phyloP scores from a whole-genome alignment of 2,329 filamentous ascomycete species.

The Fusarium kyushuense region DNA sequence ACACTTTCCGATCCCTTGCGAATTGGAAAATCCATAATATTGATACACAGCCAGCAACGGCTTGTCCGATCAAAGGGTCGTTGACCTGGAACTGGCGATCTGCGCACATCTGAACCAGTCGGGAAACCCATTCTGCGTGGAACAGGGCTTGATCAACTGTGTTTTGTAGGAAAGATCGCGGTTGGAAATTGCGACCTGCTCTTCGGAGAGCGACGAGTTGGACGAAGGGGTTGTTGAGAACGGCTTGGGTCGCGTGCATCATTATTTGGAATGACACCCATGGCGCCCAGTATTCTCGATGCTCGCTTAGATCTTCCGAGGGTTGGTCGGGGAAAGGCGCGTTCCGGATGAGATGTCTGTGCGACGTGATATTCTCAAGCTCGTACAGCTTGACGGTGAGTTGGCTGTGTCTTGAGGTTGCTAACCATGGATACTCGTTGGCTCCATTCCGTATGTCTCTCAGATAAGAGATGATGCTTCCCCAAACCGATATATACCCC shows the following conservation, averaged over 20 bases:
- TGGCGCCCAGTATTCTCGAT: slow-evolving; percentile 42
- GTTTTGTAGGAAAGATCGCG: slow-evolving; percentile 41
- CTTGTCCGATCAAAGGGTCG: slow-evolving; percentile 41
- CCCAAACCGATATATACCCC: slow-evolving; percentile 26
- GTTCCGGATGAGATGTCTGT: slow-evolving; percentile 39
- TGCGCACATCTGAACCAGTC: slow-evolving; percentile 40
- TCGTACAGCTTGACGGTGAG: slow-evolving; percentile 42
- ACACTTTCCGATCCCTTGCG: slow-evolving; percentile 36
- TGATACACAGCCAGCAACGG: slow-evolving; percentile 36
- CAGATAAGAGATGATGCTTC: slow-evolving; percentile 36
- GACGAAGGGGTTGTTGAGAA: slow-evolving; percentile 43
- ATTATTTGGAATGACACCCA: slow-evolving; percentile 42
- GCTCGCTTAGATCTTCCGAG: not conserved
- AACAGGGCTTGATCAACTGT: slow-evolving; percentile 45
- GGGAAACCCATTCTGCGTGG: slow-evolving; percentile 42
- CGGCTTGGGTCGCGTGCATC: slow-evolving; percentile 39
- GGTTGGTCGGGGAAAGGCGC: slow-evolving; percentile 41
- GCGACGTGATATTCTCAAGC: slow-evolving; percentile 30
- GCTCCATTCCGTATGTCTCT: slow-evolving; percentile 35
- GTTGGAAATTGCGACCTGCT: slow-evolving; percentile 31
- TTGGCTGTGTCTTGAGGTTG: slow-evolving; percentile 32
- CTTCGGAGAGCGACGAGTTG: slow-evolving; percentile 42
- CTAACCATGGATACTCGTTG: slow-evolving; percentile 41
- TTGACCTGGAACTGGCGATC: slow-evolving; percentile 37
- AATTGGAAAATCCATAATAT: slow-evolving; percentile 47